Base-by-base conservation (phyloP, 176 grass and related monocot genomes). In the Coix lacrymajobi region DNA sequence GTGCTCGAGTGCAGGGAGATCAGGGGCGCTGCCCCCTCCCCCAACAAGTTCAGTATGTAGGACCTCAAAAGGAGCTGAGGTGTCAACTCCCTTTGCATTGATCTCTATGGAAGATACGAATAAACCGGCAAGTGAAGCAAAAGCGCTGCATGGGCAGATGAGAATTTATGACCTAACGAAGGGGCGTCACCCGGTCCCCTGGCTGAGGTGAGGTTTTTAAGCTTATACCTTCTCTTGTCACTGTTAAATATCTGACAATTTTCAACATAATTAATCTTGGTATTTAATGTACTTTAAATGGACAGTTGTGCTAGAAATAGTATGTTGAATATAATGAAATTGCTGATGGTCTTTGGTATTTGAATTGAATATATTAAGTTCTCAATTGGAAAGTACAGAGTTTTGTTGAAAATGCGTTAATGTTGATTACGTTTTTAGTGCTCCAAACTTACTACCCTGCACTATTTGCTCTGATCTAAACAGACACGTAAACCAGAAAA, bases 401-500 rank as follows among this genome's bases (percentile, higher is more conserved):
- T 36, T 78, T 24, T 61, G 26, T 7, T 46, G 25, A 40, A 66
- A 8, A 73, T 54, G 30, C 63, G 68, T 5, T 33, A 16, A 6
- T 44, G 8, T 69, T 1, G 32, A 41, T 7, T 41, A 31, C 7
- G 3, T 15, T 61, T 60, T 65, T 17, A 39, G 0, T 39, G 7
- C 4, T 3, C 14, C 7, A 66, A 78, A 49, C 58, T 73, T 83
- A 78, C 24, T 20, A 22, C 1, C 1, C 0, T 29, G 1, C 3
- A 14, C 25, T 79, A 30, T 28, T 86, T 68, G 2, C 33, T 32
- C 65, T 44, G 6, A n/a, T 76, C 60, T 71, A 32, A 79, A 90
- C 89, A 99, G 96, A 99, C 93, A 2, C 83, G 7, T 4, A 93
- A 92, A 30, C 93, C 93, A 10, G 89, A 88, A 76, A 86, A 36